Evolutionary conservation across 345 rosid genomes (phyloP).

Genomic region (Corchorus capsularis): DNA sequence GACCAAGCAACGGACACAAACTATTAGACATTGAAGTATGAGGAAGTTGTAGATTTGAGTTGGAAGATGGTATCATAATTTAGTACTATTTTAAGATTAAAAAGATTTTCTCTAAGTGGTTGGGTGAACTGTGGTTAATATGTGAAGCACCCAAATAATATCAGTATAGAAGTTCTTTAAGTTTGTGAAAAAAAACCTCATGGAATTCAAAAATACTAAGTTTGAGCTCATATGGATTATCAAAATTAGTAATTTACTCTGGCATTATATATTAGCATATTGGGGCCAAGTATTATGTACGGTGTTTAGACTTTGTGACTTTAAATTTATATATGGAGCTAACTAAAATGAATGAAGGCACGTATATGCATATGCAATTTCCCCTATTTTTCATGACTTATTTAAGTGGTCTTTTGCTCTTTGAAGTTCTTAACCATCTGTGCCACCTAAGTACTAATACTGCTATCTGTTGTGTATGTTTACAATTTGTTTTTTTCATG

Average conservation of each 20-base stretch:
- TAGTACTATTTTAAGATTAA: not conserved
- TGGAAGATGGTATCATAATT: not conserved
- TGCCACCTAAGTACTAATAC: not conserved
- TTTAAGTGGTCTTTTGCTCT: not conserved
- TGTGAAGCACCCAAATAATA: slow-evolving; percentile 7
- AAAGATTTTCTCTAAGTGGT: not conserved
- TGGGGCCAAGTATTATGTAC: not conserved
- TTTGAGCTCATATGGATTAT: not conserved
- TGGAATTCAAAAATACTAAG: not conserved
- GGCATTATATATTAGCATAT: slow-evolving; percentile 6
- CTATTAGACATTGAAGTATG: slow-evolving; percentile 3
- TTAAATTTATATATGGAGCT: not conserved
- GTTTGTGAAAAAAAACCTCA: slow-evolving; percentile 2
- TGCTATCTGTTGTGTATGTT: not conserved
- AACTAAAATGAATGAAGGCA: not conserved
- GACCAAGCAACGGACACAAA: not conserved
- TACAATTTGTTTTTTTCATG: not conserved
- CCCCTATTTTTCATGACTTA: not conserved
- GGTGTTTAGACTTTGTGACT: not conserved
- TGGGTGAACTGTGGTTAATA: not conserved
- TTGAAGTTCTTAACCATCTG: slow-evolving; percentile 6
- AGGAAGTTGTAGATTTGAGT: not conserved
- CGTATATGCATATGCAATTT: not conserved
- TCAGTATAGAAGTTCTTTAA: not conserved
- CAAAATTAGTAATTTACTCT: not conserved